Evolutionary conservation across 2,329 filamentous ascomycete genomes (phyloP).

Genomic region (Lachnellula hyalina): DNA sequence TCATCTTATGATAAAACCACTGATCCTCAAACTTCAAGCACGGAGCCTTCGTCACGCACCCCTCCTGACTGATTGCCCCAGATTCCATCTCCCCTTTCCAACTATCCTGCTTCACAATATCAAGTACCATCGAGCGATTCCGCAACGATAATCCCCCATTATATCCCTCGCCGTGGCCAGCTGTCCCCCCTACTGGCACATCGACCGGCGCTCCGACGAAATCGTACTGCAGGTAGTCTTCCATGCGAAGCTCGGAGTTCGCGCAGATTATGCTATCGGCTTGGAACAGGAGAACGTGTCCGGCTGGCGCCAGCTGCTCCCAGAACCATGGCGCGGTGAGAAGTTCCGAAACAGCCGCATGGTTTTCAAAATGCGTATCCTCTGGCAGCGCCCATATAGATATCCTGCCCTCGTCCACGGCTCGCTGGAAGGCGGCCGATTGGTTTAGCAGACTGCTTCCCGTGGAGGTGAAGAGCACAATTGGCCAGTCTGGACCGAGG

Average conservation of each 20-base stretch:
- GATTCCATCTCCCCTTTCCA: slow-evolving; percentile 6
- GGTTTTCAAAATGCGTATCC: slow-evolving; percentile 27
- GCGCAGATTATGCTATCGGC: slow-evolving; percentile 27
- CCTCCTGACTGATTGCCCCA: slow-evolving; percentile 15
- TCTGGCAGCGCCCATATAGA: slow-evolving; percentile 33
- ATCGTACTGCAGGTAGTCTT: slow-evolving; percentile 28
- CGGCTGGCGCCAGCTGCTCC: slow-evolving; percentile 26
- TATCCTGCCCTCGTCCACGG: slow-evolving; percentile 28
- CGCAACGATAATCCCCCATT: slow-evolving; percentile 34
- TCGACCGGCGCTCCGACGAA: slow-evolving; percentile 30
- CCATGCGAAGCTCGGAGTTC: slow-evolving; percentile 19
- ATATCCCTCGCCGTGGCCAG: slow-evolving; percentile 16
- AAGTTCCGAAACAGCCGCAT: slow-evolving; percentile 29
- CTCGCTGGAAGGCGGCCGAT: slow-evolving; percentile 31
- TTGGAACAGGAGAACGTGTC: slow-evolving; percentile 28
- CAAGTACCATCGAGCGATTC: slow-evolving; percentile 29
- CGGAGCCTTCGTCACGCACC: slow-evolving; percentile 19
- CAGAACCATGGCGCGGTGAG: slow-evolving; percentile 24
- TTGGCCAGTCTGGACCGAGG: slow-evolving; percentile 38
- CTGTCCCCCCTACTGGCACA: slow-evolving; percentile 2
- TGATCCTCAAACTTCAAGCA: slow-evolving; percentile 19
- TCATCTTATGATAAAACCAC: slow-evolving; percentile 25
- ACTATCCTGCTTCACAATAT: slow-evolving; percentile 11
- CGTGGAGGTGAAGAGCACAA: slow-evolving; percentile 35
- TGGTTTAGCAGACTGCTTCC: slow-evolving; percentile 11